These are phyloP conservation scores for Plasmodium cynomolgi DNA, from an alignment of 169 alveolate species.

Conservation along the genomic window DNA sequence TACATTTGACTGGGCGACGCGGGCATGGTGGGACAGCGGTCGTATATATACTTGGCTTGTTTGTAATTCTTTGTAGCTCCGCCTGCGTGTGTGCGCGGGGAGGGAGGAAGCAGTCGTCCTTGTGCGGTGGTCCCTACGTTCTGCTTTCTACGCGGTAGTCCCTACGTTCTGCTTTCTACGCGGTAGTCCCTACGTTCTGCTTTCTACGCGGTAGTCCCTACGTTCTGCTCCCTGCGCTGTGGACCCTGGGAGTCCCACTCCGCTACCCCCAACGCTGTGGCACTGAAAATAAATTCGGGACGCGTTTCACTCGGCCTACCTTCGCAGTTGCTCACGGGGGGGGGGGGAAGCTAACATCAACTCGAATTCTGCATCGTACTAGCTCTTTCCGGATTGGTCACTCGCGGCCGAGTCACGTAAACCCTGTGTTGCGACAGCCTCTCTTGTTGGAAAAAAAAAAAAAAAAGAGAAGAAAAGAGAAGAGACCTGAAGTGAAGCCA, in stretches of 20 bases:
- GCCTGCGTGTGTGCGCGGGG: neutral
- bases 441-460: neutral
- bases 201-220: no score
- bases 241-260: neutral
- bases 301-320: neutral
- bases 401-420: neutral
- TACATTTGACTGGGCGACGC: constrained; percentile 6
- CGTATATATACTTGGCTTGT: neutral
- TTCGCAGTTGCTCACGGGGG: neutral
- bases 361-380: neutral
- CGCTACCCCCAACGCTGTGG: neutral
- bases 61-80: neutral
- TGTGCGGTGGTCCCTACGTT: no score
- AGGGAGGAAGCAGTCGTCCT: neutral
- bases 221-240: no score
- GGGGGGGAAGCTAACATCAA: neutral
- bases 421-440: neutral
- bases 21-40: neutral
- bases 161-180: neutral
- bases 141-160: neutral
- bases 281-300: neutral
- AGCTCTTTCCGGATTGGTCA: neutral
- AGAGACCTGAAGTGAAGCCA: neutral
- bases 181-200: neutral
- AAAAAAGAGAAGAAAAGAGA: neutral